Evolutionary conservation across 2,329 filamentous ascomycete genomes (phyloP).

Genomic region (Zasmidium cellare): DNA sequence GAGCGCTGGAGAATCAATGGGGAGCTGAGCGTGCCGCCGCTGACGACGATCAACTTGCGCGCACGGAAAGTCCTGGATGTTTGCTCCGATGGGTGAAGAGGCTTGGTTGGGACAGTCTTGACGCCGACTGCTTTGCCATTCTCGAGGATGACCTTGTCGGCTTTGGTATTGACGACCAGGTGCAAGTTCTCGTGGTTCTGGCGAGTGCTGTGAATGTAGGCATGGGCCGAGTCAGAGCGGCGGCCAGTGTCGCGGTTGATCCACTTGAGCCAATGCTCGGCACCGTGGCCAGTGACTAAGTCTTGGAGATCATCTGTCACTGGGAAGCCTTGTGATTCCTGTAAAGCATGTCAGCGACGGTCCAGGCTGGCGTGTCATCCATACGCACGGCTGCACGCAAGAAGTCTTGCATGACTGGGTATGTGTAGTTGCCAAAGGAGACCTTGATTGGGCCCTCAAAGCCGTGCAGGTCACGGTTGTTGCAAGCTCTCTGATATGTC

Average conservation of each 20-base stretch:
- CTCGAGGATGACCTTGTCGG: slow-evolving; percentile 74
- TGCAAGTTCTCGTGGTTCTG: slow-evolving; percentile 70
- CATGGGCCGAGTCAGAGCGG: slow-evolving; percentile 74
- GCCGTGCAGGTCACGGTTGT: slow-evolving; percentile 67
- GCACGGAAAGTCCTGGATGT: slow-evolving; percentile 63
- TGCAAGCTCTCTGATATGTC: slow-evolving; percentile 64
- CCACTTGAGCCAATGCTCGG: slow-evolving; percentile 84
- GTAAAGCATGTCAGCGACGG: slow-evolving; percentile 35
- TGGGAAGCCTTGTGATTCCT: slow-evolving; percentile 72
- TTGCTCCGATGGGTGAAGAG: slow-evolving; percentile 56
- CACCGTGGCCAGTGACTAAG: slow-evolving; percentile 65
- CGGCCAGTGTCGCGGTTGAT: slow-evolving; percentile 72
- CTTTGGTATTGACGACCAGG: slow-evolving; percentile 72
- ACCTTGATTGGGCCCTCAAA: slow-evolving; percentile 81
- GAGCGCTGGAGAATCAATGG: slow-evolving; percentile 75
- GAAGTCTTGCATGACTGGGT: slow-evolving; percentile 81
- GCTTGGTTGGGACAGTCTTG: slow-evolving; percentile 69
- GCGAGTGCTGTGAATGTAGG: slow-evolving; percentile 75
- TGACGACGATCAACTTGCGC: slow-evolving; percentile 72
- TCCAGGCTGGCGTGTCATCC: neutral
- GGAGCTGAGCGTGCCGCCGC: slow-evolving; percentile 70
- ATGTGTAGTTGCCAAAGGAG: slow-evolving; percentile 72
- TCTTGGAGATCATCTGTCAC: slow-evolving; percentile 75
- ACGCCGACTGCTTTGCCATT: slow-evolving; percentile 71
- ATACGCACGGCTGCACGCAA: slow-evolving; percentile 48